Percentiles rank a stretch among this genome's conserved stretches.
phyloP scores from a whole-genome alignment of 139 green algal genomes.

The Picochlorum sp. region DNA sequence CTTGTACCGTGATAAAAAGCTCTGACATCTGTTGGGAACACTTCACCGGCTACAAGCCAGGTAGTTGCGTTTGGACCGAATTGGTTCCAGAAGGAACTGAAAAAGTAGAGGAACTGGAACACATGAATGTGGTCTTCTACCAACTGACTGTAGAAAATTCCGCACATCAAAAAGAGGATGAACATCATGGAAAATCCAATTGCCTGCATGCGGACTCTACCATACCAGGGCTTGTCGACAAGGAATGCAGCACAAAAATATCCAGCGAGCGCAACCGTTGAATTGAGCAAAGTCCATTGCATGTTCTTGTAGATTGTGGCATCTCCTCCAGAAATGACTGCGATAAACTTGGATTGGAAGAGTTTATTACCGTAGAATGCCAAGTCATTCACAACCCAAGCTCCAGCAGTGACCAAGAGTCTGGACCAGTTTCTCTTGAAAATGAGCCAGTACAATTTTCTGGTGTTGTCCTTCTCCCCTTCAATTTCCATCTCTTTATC shows the following conservation, averaged over 20 bases:
- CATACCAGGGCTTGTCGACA: slow-evolving; percentile 51
- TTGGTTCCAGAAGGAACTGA: slow-evolving; percentile 69
- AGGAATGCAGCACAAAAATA: slow-evolving; percentile 52
- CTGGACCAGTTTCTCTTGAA: slow-evolving; percentile 25
- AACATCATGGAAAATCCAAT: slow-evolving; percentile 47
- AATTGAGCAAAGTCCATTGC: slow-evolving; percentile 67
- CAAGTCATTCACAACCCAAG: slow-evolving; percentile 45
- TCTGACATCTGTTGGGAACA: slow-evolving; percentile 60
- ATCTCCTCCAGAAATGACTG: slow-evolving; percentile 28
- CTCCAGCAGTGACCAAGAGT: slow-evolving; percentile 21
- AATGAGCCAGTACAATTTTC: slow-evolving; percentile 14
- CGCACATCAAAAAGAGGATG: slow-evolving; percentile 54
- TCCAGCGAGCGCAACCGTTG: slow-evolving; percentile 45
- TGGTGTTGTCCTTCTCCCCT: slow-evolving; percentile 4
- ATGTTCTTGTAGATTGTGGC: slow-evolving; percentile 32
- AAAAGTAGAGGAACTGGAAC: slow-evolving; percentile 73
- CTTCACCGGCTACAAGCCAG: slow-evolving; percentile 46
- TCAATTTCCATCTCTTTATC: slow-evolving; percentile 19
- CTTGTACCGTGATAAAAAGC: slow-evolving; percentile 45
- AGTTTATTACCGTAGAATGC: slow-evolving; percentile 74
- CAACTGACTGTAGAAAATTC: slow-evolving; percentile 35
- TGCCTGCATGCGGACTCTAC: slow-evolving; percentile 40
- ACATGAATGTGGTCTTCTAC: slow-evolving; percentile 8
- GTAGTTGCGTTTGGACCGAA: slow-evolving; percentile 51
- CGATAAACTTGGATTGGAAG: slow-evolving; percentile 50